Conservation (phyloP, 192 early-diverging fungal species). For the Spizellomyces punctatus region DNA sequence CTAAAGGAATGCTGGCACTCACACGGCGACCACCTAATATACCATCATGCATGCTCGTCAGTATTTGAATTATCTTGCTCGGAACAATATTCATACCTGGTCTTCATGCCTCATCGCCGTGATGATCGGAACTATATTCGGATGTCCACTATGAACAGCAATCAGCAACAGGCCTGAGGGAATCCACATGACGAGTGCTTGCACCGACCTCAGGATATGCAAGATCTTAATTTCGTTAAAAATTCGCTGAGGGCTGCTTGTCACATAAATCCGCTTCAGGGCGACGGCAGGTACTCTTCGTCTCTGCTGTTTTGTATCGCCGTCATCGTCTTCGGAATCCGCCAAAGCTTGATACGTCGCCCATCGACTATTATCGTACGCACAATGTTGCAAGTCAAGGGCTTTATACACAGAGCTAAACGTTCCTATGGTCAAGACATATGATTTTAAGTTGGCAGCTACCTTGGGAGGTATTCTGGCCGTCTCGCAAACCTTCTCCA, state of each 20-base stretch:
- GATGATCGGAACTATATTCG: slow-evolving; percentile 76
- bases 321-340: background rate
- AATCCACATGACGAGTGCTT: background rate
- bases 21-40: too few species aligned
- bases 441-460: background rate
- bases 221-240: slow-evolving; percentile 82
- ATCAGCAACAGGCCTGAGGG: background rate
- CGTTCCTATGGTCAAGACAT: slow-evolving; percentile 61
- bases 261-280: slow-evolving; percentile 85
- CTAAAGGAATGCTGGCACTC: too few species aligned
- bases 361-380: slow-evolving; percentile 74
- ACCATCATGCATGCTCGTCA: too few species aligned
- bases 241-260: slow-evolving; percentile 78
- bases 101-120: slow-evolving; percentile 78
- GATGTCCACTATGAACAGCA: slow-evolving; percentile 55
- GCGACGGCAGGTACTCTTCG: slow-evolving; percentile 55
- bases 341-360: background rate
- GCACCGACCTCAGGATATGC: slow-evolving; percentile 48
- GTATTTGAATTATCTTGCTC: too few species aligned
- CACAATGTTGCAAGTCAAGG: slow-evolving; percentile 70
- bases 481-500: slow-evolving; percentile 65
- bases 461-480: background rate
- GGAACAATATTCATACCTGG: slow-evolving; percentile 57
- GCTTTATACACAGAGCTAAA: slow-evolving; percentile 94
- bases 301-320: slow-evolving; percentile 26